Conservation (phyloP, 2,329 filamentous ascomycete species). For the Aspergillus terreus region DNA sequence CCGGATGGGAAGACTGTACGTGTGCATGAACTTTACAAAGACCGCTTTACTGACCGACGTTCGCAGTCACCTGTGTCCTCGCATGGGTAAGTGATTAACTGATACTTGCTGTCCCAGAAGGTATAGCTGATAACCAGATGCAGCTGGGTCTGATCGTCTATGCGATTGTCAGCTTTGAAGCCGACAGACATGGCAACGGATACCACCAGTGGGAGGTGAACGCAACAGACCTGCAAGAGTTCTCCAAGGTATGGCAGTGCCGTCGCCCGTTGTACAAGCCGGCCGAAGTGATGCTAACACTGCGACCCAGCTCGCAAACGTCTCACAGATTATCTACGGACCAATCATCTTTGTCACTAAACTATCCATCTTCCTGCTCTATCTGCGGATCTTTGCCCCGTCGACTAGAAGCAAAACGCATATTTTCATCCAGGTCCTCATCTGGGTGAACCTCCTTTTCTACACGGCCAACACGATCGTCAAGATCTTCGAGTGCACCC, state of each 20-base stretch:
- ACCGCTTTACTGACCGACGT: neutral
- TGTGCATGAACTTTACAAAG: neutral
- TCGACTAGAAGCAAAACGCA: conserved; percentile 14
- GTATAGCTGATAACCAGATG: neutral
- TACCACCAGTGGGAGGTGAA: conserved; percentile 16
- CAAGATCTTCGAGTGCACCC: conserved; percentile 25
- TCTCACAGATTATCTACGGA: conserved; percentile 24
- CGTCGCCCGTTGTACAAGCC: neutral
- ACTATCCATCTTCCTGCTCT: conserved; percentile 25
- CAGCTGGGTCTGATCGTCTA: conserved; percentile 23
- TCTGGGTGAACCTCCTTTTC: conserved; percentile 22
- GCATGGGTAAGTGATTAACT: conserved; percentile 15
- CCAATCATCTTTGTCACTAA: conserved; percentile 28
- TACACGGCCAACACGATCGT: conserved; percentile 21
- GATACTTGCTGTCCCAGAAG: neutral
- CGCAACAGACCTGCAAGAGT: conserved; percentile 14
- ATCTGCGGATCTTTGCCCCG: conserved; percentile 23
- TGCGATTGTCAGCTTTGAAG: conserved; percentile 16
- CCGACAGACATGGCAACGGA: conserved; percentile 19
- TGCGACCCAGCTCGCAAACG: conserved; percentile 16
- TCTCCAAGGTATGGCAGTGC: conserved; percentile 11
- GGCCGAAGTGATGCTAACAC: neutral
- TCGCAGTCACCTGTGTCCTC: conserved; percentile 16
- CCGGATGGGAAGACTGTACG: conserved; percentile 22
- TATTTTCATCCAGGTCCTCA: conserved; percentile 20